Evolutionary conservation across 257 asterid species (phyloP), one percentile per base, ranked within the genome.

Genomic region (Solanum phureja): DNA sequence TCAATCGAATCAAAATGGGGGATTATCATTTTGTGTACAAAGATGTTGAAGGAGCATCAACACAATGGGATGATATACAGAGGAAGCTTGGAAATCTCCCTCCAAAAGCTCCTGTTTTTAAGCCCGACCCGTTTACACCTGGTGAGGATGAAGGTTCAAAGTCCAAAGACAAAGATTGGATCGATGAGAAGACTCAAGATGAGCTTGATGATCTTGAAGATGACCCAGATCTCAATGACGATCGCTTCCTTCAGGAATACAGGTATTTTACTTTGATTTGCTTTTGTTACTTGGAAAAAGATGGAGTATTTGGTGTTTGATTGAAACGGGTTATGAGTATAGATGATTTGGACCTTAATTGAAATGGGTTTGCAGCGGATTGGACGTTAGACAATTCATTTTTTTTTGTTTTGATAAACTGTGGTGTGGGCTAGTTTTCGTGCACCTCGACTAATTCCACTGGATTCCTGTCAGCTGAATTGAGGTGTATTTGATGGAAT

Each of bases 31-130:
- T 88, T 74, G 95, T 95, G 34, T 97, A 97, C 95, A 97, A 97
- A 91, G 99, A 97, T 91, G 83, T 95, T 86, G 99, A 97, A 89
- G 99, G 99, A 82, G 89, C 98, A 68, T 92, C 99, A 16, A 97
- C 98, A 14, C 98, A 97, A 73, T 97, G 99, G 99, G 99, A 97
- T 79, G 99, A 97, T 84, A 94, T 97, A 60, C 99, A 97, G 90
- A 90, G 94, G 84, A 97, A 97, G 88, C 89, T 95, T 23, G 99
- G 99, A 3, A 97, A 97, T 88, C 94, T 97, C 0, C 99, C 98
- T 23, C 89, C 92, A 2, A 96, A 95, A 87, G 89, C 93, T 1
- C 93, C 98, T 10, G 87, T 93, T 27, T 97, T 97, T 93, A 95
- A 95, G 91, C 99, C 98, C 3, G 90, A 95, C 44, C 86, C 98